Percentiles rank a stretch among this genome's conserved stretches.
These are phyloP conservation scores for Diaporthe amygdali DNA, from an alignment of 2,329 filamentous ascomycete species.

Conservation along the genomic window DNA sequence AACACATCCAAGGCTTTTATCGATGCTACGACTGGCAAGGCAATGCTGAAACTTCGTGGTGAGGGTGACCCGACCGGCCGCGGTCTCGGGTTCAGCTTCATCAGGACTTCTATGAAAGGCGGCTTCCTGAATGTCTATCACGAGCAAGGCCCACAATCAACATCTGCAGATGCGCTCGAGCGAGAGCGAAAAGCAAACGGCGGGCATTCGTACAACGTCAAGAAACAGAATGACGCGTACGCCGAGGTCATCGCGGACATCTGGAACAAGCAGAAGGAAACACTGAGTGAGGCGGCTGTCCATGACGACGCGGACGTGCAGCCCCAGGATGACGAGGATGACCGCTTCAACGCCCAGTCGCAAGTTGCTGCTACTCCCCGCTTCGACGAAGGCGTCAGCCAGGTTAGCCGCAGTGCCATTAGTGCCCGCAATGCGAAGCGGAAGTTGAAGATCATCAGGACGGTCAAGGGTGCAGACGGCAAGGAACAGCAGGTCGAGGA, in stretches of 20 bases:
- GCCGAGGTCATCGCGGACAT: conserved; percentile 90
- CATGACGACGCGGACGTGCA: conserved; percentile 67
- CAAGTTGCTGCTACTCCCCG: conserved; percentile 74
- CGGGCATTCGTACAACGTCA: conserved; percentile 97
- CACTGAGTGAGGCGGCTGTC: conserved; percentile 74
- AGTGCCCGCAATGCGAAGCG: conserved; percentile 66
- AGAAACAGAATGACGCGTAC: conserved; percentile 90
- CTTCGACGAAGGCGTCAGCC: conserved; percentile 79
- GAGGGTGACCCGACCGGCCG: conserved; percentile 94
- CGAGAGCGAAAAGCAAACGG: conserved; percentile 88
- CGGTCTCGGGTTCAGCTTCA: conserved; percentile 94
- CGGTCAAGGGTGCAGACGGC: conserved; percentile 48
- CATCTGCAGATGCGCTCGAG: conserved; percentile 82
- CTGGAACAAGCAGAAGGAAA: conserved; percentile 86
- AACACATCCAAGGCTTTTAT: conserved; percentile 96
- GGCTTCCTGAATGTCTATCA: conserved; percentile 85
- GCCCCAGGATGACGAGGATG: conserved; percentile 64
- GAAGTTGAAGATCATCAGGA: conserved; percentile 74
- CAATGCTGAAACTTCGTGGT: conserved; percentile 94
- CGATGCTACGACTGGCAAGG: conserved; percentile 90
- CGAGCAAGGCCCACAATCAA: conserved; percentile 60
- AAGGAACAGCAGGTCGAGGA: conserved; percentile 69
- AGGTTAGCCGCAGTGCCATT: conserved; percentile 74
- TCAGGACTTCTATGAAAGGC: conserved; percentile 98
- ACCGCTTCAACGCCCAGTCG: conserved; percentile 74